Evolutionary conservation across 2,329 filamentous ascomycete genomes (phyloP), one percentile per base, ranked within the genome.

Genomic region (Bipolaris oryzae): DNA sequence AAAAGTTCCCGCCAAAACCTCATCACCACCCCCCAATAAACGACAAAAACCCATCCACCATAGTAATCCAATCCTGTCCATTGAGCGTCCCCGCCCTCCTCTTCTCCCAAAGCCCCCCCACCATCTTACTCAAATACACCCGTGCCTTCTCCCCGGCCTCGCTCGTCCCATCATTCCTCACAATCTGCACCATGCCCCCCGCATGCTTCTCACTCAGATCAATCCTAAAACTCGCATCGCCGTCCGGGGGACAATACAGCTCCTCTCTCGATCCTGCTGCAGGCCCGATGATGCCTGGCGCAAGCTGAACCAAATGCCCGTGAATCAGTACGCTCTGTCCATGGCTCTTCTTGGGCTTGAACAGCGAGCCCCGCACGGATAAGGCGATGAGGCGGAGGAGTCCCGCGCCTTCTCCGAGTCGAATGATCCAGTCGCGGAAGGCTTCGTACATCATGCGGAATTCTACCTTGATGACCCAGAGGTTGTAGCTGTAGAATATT

Each of bases 401-500:
- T 2, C 64, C 61, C 2, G 73, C 74, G 25, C 69, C 68, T 34
- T 72, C 64, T 42, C 73, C 73, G 0, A 77, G 65, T 7, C 69
- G 62, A 44, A 71, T 71, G 59, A 77, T 76, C 75, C 75, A 77
- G 58, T 72, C 68, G 47, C 67, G 72, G 61, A 77, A 77, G 37
- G 69, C 71, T 57, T 77, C 74, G 62, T 77, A 76, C 69, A 77
- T 76, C 64, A 76, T 72, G 9, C 67, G 66, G 60, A 74, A 76
- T 56, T 77, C 75, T 15, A 75, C 70, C 54, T 76, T 76, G 64
- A 76, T 72, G 53, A 72, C 66, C 75, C 75, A 77, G 2, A 68
- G 72, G 51, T 77, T 77, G 61, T 76, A 74, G 63, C 69, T 71
- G 67, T 77, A 76, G 70, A 76, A 77, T 35, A 77, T 73, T 52